Percentiles rank a stretch among this genome's conserved stretches.
These are phyloP conservation scores for Phytophthora chlamydospora DNA, from an alignment of 352 stramenopile species.

Conservation along the genomic window DNA sequence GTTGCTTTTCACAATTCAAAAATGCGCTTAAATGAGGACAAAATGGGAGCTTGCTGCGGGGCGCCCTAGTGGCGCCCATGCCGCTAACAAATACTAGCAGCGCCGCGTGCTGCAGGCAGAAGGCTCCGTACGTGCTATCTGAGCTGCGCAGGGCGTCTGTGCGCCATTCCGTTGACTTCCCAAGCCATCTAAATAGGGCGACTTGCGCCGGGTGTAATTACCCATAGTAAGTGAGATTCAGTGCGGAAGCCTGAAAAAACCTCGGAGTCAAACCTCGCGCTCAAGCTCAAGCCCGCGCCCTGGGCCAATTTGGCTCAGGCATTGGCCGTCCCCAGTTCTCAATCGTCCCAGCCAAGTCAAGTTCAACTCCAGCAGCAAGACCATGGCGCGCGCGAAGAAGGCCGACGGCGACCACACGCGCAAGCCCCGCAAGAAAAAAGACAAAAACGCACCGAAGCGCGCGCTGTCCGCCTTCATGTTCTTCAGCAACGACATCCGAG, in stretches of 20 bases:
- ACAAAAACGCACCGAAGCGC: conserved; percentile 92
- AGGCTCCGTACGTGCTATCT: not conserved
- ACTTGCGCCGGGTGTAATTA: conserved; percentile 29
- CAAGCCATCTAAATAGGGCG: conserved; percentile 34
- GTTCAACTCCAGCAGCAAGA: conserved; percentile 35
- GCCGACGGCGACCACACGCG: conserved; percentile 59
- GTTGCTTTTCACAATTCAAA: not conserved
- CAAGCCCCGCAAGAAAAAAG: conserved; percentile 91
- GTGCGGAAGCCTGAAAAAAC: conserved; percentile 19
- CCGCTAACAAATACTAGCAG: conserved; percentile 26
- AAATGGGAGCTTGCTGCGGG: not conserved
- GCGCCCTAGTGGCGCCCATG: conserved; percentile 3
- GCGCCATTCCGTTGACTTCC: conserved; percentile 1
- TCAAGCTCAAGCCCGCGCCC: not conserved
- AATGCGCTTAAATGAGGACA: conserved; percentile 1
- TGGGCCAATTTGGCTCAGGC: conserved; percentile 9
- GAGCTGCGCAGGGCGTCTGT: not conserved
- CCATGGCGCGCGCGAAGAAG: conserved; percentile 81
- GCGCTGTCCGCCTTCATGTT: conserved; percentile 92
- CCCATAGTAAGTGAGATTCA: conserved; percentile 30
- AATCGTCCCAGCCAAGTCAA: conserved; percentile 59
- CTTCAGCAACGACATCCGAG: conserved; percentile 90
- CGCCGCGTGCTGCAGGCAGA: not conserved
- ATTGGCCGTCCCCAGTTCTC: conserved; percentile 36
- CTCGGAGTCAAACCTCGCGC: too few species aligned